Base-by-base conservation (phyloP, 106 monocot species). In the Allium fistulosum region DNA sequence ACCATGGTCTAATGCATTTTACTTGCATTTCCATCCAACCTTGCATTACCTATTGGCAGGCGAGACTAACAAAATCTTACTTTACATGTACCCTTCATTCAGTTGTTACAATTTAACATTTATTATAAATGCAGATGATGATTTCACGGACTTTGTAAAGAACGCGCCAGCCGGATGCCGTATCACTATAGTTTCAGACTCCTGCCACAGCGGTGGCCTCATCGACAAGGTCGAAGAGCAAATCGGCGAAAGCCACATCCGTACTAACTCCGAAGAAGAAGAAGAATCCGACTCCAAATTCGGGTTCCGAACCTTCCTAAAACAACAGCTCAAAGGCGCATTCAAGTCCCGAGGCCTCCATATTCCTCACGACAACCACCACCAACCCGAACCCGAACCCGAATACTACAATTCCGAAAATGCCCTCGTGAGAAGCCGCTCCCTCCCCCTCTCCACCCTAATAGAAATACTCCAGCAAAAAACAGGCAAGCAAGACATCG, bases 161-260 rank as follows among this genome's bases (percentile, higher is more conserved):
- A 68, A 80, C 49, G 63, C 82, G 2, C 87, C 87, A 2, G 10
- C 46, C 6, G 91, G 80, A 46, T 75, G 79, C 63, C 73, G 72
- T 49, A n/a, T 91, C 10, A 91, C 91, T 46, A 87, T 91, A 26
- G 87, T 87, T 46, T 82, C 84, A 4, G 91, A 91, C 52, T 91
- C 87, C 17, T 87, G 91, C 75, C 84, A 91, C 75, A 92, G 91
- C 46, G 87, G 91, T 53, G 91, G 91, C 49, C 77, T 92, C 11
- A 75, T 92, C n/a, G 87, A 92, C 67, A 70, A 78, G 26, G 12
- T 70, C 47, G 80, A 92, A 74, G 91, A 92, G 68, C 91, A 92
- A 80, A 92, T 92, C n/a, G 91, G 91, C 7, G 80, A 87, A 73
- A 87, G 84, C 76, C 82, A 79, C 4, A 71, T 52, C 60, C 47